These are phyloP conservation scores for Mycena pura DNA, from an alignment of 768 basidiomycete species.

Conservation along the genomic window DNA sequence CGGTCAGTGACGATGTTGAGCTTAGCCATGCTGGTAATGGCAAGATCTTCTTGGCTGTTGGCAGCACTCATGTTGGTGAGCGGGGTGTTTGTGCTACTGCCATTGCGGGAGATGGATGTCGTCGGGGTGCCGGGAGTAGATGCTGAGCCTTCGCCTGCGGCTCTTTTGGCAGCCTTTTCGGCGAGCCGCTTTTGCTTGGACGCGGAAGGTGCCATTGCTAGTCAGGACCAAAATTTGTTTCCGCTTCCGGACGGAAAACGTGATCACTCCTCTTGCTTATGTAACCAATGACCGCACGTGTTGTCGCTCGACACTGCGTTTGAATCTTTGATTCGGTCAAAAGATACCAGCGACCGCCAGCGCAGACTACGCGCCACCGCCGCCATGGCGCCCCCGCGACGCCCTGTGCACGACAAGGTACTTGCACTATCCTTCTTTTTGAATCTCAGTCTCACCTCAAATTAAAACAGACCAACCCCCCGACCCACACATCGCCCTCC, in stretches of 20 bases:
- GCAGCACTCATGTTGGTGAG: conserved; percentile 83
- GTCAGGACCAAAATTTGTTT: too few relatives aligned
- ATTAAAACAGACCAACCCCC: conserved; percentile 30
- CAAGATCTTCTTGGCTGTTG: conserved; percentile 81
- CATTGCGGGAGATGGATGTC: conserved; percentile 68
- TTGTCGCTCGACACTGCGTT: neutral
- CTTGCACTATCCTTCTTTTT: neutral
- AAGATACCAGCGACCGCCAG: conserved; percentile 7
- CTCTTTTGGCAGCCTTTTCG: conserved; percentile 89
- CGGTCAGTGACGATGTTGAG: conserved; percentile 90
- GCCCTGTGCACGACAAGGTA: conserved; percentile 27
- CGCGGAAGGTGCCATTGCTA: conserved; percentile 82
- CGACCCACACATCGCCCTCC: conserved; percentile 40
- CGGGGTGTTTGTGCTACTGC: conserved; percentile 75
- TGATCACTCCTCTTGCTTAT: too few relatives aligned
- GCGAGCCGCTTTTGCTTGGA: conserved; percentile 94
- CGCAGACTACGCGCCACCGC: neutral
- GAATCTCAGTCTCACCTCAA: neutral
- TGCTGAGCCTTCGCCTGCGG: conserved; percentile 58
- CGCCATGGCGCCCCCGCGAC: conserved; percentile 19
- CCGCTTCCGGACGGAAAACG: too few relatives aligned
- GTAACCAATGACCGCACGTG: conserved; percentile 7
- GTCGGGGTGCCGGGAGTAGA: conserved; percentile 67
- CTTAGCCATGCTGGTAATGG: conserved; percentile 75
- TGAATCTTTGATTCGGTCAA: conserved; percentile 18